Base-by-base conservation (phyloP, 805 yeast species). In the Saturnispora kantuleensis region DNA sequence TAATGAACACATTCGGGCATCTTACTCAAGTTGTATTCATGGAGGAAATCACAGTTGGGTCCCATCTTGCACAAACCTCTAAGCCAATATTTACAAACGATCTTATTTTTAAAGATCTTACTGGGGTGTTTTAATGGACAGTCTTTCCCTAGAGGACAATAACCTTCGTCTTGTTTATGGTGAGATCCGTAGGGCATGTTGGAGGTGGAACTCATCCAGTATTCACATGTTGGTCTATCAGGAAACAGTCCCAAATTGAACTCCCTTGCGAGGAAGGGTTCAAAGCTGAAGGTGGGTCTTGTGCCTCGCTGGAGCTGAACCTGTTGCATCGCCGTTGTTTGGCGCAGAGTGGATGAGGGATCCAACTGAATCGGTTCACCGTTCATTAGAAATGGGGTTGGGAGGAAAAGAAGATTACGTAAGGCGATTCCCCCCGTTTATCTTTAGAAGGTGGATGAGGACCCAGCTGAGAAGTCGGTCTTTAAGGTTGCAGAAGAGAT, bases 41-140 rank as follows among this genome's bases (percentile, higher is more conserved):
- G 99, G 38, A 93, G 66, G 56, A 86, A 93, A 67, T 93, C 99
- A 64, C 99, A 93, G 52, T 85, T 86, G 54, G 88, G 95, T 41
- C 94, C 95, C 69, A 90, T 90, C 66, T 93, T 93, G 65, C 99
- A 93, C 31, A 93, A 73, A 0, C 99, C 99, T 52, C 97, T 76
- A 31, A 93, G 75, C 99, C 98, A 93, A 68, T 93, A 97, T 70
- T 93, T 90, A 62, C 98, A 93, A 4, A 93, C 98, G 44, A 93
- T 86, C 60, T 83, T 81, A 60, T 81, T 81, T 43, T 73, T 69
- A 56, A 76, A 78, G 39, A 60, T 57, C 73, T 73, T 42, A 76
- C 79, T 42, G 77, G 74, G 31, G 64, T 90, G 97, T 57, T 88
- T 84, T 65, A 85, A 80, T 16, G 89, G 89, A 59, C 97, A 90